These are phyloP conservation scores for Hypoxylon rubiginosum DNA, from an alignment of 2,329 filamentous ascomycete genomes.

Conservation along the genomic window DNA sequence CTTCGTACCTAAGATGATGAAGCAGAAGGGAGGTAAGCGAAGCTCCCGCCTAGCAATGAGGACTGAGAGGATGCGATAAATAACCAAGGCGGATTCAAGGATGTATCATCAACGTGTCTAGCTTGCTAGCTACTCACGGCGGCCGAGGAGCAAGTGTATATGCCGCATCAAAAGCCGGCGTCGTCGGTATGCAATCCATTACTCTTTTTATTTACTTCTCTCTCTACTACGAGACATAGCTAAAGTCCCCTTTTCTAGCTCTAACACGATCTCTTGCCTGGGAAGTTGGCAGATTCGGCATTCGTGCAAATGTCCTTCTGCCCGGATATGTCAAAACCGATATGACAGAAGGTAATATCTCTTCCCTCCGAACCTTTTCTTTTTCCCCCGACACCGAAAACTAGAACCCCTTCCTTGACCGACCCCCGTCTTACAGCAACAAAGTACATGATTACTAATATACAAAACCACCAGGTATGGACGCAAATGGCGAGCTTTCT, in stretches of 20 bases:
- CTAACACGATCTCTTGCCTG: conserved; percentile 76
- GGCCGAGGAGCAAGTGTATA: conserved; percentile 80
- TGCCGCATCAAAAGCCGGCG: conserved; percentile 83
- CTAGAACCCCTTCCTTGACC: conserved; percentile 13
- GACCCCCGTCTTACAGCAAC: conserved; percentile 8
- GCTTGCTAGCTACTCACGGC: conserved; percentile 77
- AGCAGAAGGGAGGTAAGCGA: conserved; percentile 49
- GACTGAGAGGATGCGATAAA: not conserved
- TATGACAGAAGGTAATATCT: conserved; percentile 76
- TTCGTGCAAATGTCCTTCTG: conserved; percentile 84
- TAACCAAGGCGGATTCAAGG: conserved; percentile 53
- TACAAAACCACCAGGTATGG: conserved; percentile 54
- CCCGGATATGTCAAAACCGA: conserved; percentile 86
- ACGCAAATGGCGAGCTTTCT: conserved; percentile 51
- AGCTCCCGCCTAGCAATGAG: not conserved
- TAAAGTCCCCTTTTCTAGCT: conserved; percentile 58
- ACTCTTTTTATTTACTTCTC: too few species aligned
- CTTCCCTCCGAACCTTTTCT: conserved; percentile 44
- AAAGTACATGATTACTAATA: conserved; percentile 53
- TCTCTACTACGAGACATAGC: conserved; percentile 24
- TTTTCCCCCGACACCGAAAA: conserved; percentile 13
- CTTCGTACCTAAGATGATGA: conserved; percentile 63
- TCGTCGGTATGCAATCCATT: conserved; percentile 69
- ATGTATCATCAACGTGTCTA: conserved; percentile 86
- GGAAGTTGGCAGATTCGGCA: conserved; percentile 70